Conservation (phyloP, 2,329 filamentous ascomycete species). For the Cryphonectria carpinicola region DNA sequence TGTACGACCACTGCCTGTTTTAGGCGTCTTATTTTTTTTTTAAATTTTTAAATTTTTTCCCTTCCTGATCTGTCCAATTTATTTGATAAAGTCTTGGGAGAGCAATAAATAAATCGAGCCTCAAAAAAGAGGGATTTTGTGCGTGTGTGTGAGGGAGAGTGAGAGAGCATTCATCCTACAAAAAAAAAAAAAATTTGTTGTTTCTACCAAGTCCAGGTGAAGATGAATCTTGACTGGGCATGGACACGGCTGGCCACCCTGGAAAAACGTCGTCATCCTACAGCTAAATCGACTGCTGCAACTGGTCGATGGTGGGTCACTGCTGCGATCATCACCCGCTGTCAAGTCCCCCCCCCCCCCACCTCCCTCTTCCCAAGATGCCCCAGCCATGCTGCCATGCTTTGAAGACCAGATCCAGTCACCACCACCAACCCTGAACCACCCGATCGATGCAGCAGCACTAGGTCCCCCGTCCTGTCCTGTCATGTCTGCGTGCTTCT, state of each 20-base stretch:
- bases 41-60: not conserved
- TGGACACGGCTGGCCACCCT: not conserved
- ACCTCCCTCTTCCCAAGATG: too few species aligned
- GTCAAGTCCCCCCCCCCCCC: not conserved
- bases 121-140: not conserved
- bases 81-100: not conserved
- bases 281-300: slow-evolving; percentile 6
- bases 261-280: slow-evolving; percentile 26
- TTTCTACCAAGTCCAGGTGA: not conserved
- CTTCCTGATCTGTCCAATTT: not conserved
- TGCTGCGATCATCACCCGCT: not conserved
- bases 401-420: not conserved
- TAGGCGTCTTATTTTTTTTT: not conserved
- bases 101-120: not conserved
- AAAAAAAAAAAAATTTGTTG: not conserved
- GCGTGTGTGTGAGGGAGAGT: too few species aligned
- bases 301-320: not conserved
- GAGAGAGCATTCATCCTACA: not conserved
- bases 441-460: slow-evolving; percentile 4
- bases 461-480: too few species aligned
- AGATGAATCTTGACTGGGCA: slow-evolving; percentile 9
- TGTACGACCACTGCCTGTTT: slow-evolving; percentile 9
- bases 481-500: not conserved
- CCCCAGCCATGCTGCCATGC: not conserved
- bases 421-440: not conserved